Base-by-base conservation (phyloP, 768 basidiomycete species). In the Candolleomyces aberdarensis region DNA sequence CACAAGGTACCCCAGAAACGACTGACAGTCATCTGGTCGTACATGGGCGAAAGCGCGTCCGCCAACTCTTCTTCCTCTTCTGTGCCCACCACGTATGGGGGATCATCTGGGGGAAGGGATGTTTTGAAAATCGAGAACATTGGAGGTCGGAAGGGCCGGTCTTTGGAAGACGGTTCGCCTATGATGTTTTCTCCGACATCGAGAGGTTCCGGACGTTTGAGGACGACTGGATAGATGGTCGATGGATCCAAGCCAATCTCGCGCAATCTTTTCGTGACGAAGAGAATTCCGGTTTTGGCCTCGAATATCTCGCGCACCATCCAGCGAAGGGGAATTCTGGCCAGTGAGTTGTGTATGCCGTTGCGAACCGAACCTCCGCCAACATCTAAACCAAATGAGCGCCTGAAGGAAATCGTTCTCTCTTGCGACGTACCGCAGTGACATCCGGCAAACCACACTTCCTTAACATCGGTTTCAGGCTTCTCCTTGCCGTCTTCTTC, bases 291-390 rank as follows among this genome's bases (percentile, higher is more conserved):
- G 1, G 78, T 77, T 3, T 84, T 67, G 7, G 80, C 68, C 52
- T 75, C 75, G 77, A 89, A 85, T 62, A 80, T 83, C 67, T 90
- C 81, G 44, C 88, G 82, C 59, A 90, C 75, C 87, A 90, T 89
- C 88, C 88, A 86, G 0, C 82, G 76, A 3, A 87, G 74, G 0
- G 84, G 72, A 31, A 85, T 81, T 39, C 81, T 78, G 3, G 84
- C 79, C 1, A 87, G 76, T 10, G 71, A 73, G 47, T 79, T 68
- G n/a, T n/a, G n/a, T n/a, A n/a, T n/a, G n/a, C n/a, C 75, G 62
- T 85, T 82, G 14, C 64, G 62, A 0, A 80, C 80, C 10, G 79
- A 80, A 2, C 83, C 83, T 19, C 85, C 85, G 6, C 85, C 85
- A 31, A 86, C 76, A 65, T 85, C 84, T 83, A 61, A 29, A 5